These are phyloP conservation scores for Saposhnikovia divaricata DNA, from an alignment of 129 eudicot genomes.

Conservation along the genomic window DNA sequence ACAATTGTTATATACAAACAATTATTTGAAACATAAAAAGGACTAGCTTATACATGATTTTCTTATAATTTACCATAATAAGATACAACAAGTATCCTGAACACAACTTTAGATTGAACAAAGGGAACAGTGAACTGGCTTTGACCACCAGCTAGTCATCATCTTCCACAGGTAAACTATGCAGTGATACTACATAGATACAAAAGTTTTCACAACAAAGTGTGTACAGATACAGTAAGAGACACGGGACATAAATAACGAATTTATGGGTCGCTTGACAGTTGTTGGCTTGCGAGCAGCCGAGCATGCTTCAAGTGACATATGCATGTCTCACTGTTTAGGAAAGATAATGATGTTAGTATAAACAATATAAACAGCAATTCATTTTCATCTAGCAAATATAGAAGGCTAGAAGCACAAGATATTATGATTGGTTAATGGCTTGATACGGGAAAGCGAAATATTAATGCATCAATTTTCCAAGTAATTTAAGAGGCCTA, in stretches of 20 bases:
- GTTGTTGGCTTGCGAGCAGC: constrained; percentile 2
- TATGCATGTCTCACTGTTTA: neutral
- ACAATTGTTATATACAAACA: no score
- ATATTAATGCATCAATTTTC: neutral
- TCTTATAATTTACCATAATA: neutral
- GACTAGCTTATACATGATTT: neutral
- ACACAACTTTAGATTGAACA: neutral
- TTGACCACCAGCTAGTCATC: neutral
- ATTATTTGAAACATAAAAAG: neutral
- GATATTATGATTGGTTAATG: neutral
- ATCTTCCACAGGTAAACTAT: neutral
- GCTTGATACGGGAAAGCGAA: no score
- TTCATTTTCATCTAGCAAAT: neutral
- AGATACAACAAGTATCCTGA: neutral
- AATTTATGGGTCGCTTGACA: neutral
- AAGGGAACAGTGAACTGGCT: neutral
- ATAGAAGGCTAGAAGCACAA: neutral
- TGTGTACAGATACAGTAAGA: neutral
- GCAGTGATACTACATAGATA: neutral
- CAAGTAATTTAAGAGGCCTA: neutral
- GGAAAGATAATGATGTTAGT: neutral
- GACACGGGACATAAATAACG: neutral
- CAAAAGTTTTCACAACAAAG: neutral
- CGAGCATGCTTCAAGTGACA: neutral
- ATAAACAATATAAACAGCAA: neutral